These are phyloP conservation scores for Fusarium pilosicola DNA, from an alignment of 2,329 filamentous ascomycete species.

Conservation along the genomic window DNA sequence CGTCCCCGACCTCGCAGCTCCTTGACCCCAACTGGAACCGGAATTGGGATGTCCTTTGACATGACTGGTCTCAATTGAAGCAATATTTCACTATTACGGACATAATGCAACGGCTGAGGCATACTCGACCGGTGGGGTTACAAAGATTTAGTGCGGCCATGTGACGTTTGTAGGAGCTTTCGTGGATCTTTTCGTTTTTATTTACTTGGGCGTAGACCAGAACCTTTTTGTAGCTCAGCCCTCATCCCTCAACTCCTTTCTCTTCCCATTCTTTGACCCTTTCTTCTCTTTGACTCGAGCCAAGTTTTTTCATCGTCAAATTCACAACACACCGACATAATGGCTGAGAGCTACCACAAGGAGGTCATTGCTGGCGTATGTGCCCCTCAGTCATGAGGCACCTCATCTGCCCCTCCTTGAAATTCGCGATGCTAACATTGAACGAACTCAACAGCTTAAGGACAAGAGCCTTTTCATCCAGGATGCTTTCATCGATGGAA, in stretches of 20 bases:
- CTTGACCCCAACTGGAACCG: conserved; percentile 5
- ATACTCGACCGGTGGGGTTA: conserved; percentile 31
- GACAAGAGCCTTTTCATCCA: conserved; percentile 44
- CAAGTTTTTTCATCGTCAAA: conserved; percentile 10
- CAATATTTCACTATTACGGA: conserved; percentile 1
- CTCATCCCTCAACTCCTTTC: not conserved
- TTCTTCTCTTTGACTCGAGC: conserved; percentile 4
- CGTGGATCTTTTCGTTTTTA: conserved; percentile 28
- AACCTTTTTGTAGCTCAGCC: not conserved
- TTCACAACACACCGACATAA: conserved; percentile 20
- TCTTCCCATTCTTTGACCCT: conserved; percentile 5
- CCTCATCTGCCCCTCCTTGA: not conserved
- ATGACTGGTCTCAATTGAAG: conserved; percentile 11
- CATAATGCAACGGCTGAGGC: not conserved
- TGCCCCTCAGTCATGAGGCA: conserved; percentile 35
- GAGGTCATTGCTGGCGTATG: conserved; percentile 42
- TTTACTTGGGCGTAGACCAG: conserved; percentile 16
- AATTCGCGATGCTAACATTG: conserved; percentile 18
- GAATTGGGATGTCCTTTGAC: conserved; percentile 2
- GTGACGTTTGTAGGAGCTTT: conserved; percentile 39
- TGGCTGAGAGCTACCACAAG: conserved; percentile 45
- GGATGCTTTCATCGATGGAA: conserved; percentile 43
- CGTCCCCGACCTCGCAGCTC: conserved; percentile 32
- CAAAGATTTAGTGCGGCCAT: conserved; percentile 32
- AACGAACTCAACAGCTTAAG: conserved; percentile 35